phyloP scores from a whole-genome alignment of 1,284 basidiomycete genomes.

The Tylopilus sp. region DNA sequence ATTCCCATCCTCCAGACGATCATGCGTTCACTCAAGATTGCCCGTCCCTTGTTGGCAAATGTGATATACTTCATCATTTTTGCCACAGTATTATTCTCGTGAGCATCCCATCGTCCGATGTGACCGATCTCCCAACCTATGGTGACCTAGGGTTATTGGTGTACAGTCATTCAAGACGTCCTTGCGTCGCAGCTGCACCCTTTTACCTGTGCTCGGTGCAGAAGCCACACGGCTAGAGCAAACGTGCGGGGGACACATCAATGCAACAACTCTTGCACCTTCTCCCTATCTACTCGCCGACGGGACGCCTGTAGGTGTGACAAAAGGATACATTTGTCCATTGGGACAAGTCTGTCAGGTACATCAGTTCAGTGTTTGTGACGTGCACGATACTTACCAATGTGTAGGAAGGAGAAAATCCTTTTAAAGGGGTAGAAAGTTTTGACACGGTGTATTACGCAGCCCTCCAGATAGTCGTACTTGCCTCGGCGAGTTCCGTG shows the following conservation, averaged over 20 bases:
- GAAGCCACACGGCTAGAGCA: slow-evolving; percentile 45
- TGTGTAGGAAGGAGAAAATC: slow-evolving; percentile 62
- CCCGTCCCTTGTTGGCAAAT: slow-evolving; percentile 83
- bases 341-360: slow-evolving; percentile 75
- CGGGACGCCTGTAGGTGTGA: slow-evolving; percentile 31
- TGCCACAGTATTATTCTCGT: slow-evolving; percentile 86
- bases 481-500: slow-evolving; percentile 76
- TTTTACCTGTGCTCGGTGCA: slow-evolving; percentile 51
- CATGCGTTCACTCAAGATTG: slow-evolving; percentile 87
- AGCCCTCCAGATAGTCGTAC: slow-evolving; percentile 79
- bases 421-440: slow-evolving; percentile 63
- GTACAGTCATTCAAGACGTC: slow-evolving; percentile 88
- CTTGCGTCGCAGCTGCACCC: slow-evolving; percentile 59
- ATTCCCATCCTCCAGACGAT: slow-evolving; percentile 61
- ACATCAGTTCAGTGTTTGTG: slow-evolving; percentile 16
- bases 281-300: slow-evolving; percentile 46
- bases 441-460: slow-evolving; percentile 90
- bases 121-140: neutral
- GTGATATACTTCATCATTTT: slow-evolving; percentile 91
- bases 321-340: slow-evolving; percentile 82
- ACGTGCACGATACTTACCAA: neutral
- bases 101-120: slow-evolving; percentile 28
- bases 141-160: slow-evolving; percentile 71
- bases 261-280: slow-evolving; percentile 47
- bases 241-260: slow-evolving; percentile 76